Evolutionary conservation across 805 yeast species (phyloP).

Genomic region (Isabelozyma gotoi): DNA sequence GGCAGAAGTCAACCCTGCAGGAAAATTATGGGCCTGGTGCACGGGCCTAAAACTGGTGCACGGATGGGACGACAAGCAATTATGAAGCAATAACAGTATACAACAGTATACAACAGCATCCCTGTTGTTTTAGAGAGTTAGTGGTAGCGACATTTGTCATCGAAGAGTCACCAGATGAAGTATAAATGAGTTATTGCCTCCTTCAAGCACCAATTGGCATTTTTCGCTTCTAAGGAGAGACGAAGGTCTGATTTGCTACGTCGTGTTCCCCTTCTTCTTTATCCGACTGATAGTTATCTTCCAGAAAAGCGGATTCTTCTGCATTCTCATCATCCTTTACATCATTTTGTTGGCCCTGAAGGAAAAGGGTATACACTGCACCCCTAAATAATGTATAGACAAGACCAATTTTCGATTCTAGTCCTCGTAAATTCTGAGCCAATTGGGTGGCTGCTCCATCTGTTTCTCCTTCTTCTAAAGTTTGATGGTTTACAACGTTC

Average conservation of each 20-base stretch:
- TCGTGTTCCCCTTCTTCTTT: conserved; percentile 1
- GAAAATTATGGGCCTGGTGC: no score
- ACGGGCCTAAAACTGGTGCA: background rate
- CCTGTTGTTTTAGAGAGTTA: no score
- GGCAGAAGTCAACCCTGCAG: background rate
- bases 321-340: conserved; percentile 3
- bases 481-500: background rate
- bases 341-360: conserved; percentile 27
- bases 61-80: no score
- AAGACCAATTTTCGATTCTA: conserved; percentile 63
- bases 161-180: no score
- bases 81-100: no score
- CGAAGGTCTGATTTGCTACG: background rate
- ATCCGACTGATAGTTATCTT: conserved; percentile 4
- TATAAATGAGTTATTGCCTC: no score
- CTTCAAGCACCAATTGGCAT: no score
- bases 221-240: background rate
- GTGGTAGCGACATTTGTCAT: no score
- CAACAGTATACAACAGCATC: no score
- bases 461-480: conserved; percentile 5
- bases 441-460: conserved; percentile 27
- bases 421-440: conserved; percentile 51
- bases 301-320: conserved; percentile 1
- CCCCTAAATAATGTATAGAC: conserved; percentile 68
- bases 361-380: conserved; percentile 64